A percentile compares a stretch with the other conserved stretches of the same genome.
Conservation (phyloP, 345 rosid species). For the Dipteronia dyeriana region DNA sequence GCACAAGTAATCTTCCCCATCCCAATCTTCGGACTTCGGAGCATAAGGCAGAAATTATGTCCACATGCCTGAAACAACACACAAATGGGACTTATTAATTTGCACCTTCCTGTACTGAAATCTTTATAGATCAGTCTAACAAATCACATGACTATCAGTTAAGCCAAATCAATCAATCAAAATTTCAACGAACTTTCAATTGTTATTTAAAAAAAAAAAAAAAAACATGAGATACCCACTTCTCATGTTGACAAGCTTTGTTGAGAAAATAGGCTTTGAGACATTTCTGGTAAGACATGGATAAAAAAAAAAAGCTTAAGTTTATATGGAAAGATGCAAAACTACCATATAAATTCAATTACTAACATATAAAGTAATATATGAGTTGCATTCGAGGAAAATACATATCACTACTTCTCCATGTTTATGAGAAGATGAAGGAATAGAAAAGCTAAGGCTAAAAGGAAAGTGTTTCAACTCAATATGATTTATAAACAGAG, state of each 20-base stretch:
- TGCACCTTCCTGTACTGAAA: not conserved
- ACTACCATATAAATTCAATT: not conserved
- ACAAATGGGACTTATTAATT: conserved; percentile 10
- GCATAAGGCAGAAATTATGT: conserved; percentile 68
- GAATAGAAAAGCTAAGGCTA: no score
- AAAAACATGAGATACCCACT: not conserved
- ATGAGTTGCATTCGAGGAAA: conserved; percentile 8
- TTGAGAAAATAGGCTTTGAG: not conserved
- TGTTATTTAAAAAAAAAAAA: no score
- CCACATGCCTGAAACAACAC: conserved; percentile 61
- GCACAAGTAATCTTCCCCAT: conserved; percentile 54
- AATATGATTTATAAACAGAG: not conserved
- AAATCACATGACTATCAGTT: not conserved
- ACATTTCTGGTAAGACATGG: not conserved
- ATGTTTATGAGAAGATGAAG: no score
- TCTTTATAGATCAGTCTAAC: not conserved
- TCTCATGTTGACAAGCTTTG: not conserved
- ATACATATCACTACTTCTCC: not conserved
- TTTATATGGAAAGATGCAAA: not conserved
- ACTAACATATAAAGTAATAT: not conserved
- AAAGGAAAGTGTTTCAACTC: not conserved
- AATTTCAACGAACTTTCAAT: not conserved
- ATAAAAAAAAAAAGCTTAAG: not conserved
- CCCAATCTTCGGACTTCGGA: conserved; percentile 58
- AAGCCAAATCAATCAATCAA: no score